These are phyloP conservation scores for Hansenula sp. DNA, from an alignment of 1,139 yeast species.

Conservation along the genomic window DNA sequence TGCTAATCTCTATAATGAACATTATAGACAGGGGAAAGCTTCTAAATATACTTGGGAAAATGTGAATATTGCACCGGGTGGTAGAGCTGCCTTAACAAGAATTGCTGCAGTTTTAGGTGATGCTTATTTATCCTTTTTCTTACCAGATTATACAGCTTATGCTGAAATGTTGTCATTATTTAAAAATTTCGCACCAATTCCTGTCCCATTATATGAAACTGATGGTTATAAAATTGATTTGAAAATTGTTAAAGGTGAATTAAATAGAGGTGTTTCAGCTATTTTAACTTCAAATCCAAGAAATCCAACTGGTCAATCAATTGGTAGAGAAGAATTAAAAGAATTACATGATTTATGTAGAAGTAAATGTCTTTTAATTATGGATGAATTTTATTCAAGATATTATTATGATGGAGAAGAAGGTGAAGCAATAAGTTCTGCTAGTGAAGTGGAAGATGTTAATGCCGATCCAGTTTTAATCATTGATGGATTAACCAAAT, in stretches of 20 bases:
- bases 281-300: constrained; percentile 59
- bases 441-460: constrained; percentile 54
- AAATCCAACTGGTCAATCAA: constrained; percentile 63
- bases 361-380: constrained; percentile 51
- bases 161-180: constrained; percentile 69
- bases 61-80: constrained; percentile 69
- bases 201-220: constrained; percentile 58
- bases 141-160: constrained; percentile 69
- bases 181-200: constrained; percentile 66
- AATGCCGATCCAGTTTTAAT: constrained; percentile 61
- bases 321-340: constrained; percentile 48
- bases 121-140: constrained; percentile 58
- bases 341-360: constrained; percentile 57
- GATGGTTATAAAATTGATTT: constrained; percentile 61
- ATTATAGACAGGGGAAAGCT: constrained; percentile 45
- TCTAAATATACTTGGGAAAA: constrained; percentile 63
- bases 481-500: constrained; percentile 62
- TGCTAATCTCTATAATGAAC: constrained; percentile 56
- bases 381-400: constrained; percentile 68
- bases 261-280: constrained; percentile 61
- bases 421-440: constrained; percentile 55
- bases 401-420: constrained; percentile 57
- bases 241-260: constrained; percentile 51
- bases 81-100: constrained; percentile 65
- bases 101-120: constrained; percentile 64